Evolutionary conservation across 2,329 filamentous ascomycete species (phyloP), one percentile per base, ranked within the genome.

Genomic region (Dothideomycetes sp.): DNA sequence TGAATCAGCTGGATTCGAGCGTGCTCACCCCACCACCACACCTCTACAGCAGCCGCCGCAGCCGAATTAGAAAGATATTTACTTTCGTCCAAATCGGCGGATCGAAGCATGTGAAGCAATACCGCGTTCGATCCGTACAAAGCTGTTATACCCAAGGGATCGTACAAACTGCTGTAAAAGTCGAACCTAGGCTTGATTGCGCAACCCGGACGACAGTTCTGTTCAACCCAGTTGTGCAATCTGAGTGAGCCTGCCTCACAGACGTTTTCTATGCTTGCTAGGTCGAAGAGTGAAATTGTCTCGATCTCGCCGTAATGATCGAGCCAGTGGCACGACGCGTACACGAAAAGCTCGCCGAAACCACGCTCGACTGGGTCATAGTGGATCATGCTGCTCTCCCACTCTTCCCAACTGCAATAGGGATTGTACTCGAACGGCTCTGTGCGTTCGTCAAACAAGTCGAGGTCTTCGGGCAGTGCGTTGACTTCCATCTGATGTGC

Each of bases 311-410:
- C 45, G 22, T 57, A 54, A 48, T 63, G 58, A 1, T 60, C 47
- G 3, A 53, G 19, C 58, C 59, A 63, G 31, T 61, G 41, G 45
- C 59, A 60, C 30, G 60, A 59, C 23, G 60, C 56, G 39, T 63
- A 63, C 34, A 54, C 51, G 36, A 63, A 62, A 41, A 55, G 51
- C 32, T 52, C 49, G 25, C 51, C 51, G 45, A 56, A 54, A 12
- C 51, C 49, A 32, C 49, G 46, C 16, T 54, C 52, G 37, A 33
- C 25, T 19, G 52, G 50, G 39, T 53, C 45, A 27, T 48, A 54
- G 39, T 44, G 52, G 38, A 51, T 50, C 53, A 58, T 55, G 39
- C 51, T 42, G 36, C 51, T 46, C 49, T 61, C 58, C 56, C 50
- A 57, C 2, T 30, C 33, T 32, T 61, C 54, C 56, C 56, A 59